phyloP scores from a whole-genome alignment of 1,139 yeast species.

The Taiozyma sp. region DNA sequence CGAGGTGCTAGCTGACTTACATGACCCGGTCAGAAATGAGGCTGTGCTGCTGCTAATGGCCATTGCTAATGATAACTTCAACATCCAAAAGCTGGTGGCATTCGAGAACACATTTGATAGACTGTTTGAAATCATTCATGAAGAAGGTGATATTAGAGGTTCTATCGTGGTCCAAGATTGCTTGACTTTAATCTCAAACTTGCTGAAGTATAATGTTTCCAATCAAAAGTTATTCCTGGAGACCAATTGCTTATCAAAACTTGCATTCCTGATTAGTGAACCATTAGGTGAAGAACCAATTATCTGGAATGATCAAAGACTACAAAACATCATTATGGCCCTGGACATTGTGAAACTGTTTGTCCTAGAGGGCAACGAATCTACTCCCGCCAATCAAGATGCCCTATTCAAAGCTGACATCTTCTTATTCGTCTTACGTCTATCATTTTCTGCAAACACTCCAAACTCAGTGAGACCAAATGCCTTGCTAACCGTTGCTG shows the following conservation, averaged over 20 bases:
- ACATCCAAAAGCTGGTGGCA: constrained; percentile 89
- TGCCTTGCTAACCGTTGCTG: constrained; percentile 74
- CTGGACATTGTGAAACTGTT: constrained; percentile 73
- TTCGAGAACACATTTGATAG: constrained; percentile 90
- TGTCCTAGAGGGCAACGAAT: constrained; percentile 71
- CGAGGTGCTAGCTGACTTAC: constrained; percentile 57
- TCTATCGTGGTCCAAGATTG: constrained; percentile 92
- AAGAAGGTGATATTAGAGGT: constrained; percentile 89
- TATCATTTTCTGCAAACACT: constrained; percentile 63
- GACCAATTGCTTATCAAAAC: constrained; percentile 67
- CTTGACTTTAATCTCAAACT: constrained; percentile 64
- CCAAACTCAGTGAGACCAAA: constrained; percentile 60
- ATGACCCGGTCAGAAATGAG: constrained; percentile 91
- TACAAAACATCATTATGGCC: constrained; percentile 59
- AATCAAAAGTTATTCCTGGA: constrained; percentile 89
- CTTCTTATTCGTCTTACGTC: constrained; percentile 57
- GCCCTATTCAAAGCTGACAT: constrained; percentile 60
- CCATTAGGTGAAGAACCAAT: constrained; percentile 47
- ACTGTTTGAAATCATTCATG: constrained; percentile 69
- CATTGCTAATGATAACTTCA: constrained; percentile 75
- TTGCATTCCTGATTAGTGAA: constrained; percentile 59
- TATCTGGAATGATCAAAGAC: constrained; percentile 71
- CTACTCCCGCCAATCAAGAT: constrained; percentile 56
- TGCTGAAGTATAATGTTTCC: constrained; percentile 79
- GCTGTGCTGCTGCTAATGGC: constrained; percentile 80